phyloP scores from a whole-genome alignment of 2,329 filamentous ascomycete genomes.

The Fonsecaea pedrosoi region DNA sequence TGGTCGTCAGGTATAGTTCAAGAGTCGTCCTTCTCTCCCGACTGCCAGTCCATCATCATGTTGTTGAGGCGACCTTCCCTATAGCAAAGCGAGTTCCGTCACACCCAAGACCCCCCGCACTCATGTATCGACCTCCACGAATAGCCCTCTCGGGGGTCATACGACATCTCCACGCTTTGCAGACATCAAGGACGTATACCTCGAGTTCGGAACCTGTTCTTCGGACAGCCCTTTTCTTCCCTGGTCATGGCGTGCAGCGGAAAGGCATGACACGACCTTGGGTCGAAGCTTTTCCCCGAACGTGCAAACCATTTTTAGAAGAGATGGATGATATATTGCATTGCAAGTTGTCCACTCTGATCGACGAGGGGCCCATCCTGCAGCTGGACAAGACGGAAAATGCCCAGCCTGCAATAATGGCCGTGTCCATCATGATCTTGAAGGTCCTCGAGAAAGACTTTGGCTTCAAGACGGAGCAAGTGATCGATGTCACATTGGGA shows the following conservation, averaged over 20 bases:
- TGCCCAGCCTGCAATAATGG: constrained; percentile 95
- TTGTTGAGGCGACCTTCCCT: constrained; percentile 11
- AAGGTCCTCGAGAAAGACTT: constrained; percentile 86
- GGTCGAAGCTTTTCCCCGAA: constrained; percentile 83
- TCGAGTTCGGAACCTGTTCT: constrained; percentile 39
- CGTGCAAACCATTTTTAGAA: constrained; percentile 76
- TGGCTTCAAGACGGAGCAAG: constrained; percentile 71
- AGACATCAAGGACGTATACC: constrained; percentile 31
- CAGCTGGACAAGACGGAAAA: constrained; percentile 81
- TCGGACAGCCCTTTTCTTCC: constrained; percentile 57
- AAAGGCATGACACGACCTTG: constrained; percentile 87
- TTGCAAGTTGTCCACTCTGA: constrained; percentile 76
- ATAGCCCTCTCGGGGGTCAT: constrained; percentile 15
- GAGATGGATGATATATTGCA: constrained; percentile 82
- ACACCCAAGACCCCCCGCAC: constrained; percentile 11
- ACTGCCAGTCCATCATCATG: constrained; percentile 2
- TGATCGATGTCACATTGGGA: constrained; percentile 82
- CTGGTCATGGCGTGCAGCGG: constrained; percentile 80
- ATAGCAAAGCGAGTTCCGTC: not conserved
- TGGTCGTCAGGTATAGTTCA: not conserved
- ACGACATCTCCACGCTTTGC: constrained; percentile 14
- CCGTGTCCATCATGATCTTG: constrained; percentile 86
- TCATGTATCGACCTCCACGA: constrained; percentile 30
- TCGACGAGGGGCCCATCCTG: constrained; percentile 78
- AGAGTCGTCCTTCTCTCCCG: not conserved